Conservation (phyloP, 371 early-diverging fungal genomes). For the Mucor velutinosus region DNA sequence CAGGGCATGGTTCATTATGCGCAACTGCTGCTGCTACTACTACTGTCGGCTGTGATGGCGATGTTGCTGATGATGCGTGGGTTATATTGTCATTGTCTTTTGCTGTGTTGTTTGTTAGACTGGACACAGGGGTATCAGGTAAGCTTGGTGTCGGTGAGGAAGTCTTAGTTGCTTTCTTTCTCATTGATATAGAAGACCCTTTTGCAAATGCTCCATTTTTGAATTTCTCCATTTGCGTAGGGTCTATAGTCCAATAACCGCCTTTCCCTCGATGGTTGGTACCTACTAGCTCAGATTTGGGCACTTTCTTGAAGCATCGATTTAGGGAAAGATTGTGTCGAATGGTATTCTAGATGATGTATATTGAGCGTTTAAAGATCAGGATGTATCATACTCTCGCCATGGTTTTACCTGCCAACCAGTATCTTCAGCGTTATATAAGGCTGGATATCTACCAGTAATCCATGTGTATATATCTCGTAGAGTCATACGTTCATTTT, state of each 20-base stretch:
- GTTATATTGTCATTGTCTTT: not conserved
- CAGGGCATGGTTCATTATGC: slow-evolving; percentile 12
- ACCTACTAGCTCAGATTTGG: slow-evolving; percentile 58
- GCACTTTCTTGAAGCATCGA: slow-evolving; percentile 71
- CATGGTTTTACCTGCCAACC: slow-evolving; percentile 64
- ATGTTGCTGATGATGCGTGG: not conserved
- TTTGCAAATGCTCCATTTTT: slow-evolving; percentile 37
- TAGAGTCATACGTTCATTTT: slow-evolving; percentile 64
- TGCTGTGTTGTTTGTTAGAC: not conserved
- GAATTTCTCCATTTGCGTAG: slow-evolving; percentile 34
- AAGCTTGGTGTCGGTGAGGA: slow-evolving; percentile 1
- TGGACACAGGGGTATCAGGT: slow-evolving; percentile 11
- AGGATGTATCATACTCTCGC: not conserved
- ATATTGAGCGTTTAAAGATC: not conserved
- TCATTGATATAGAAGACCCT: slow-evolving; percentile 25
- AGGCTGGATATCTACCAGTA: slow-evolving; percentile 65
- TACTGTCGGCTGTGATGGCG: not conserved
- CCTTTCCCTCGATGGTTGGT: slow-evolving; percentile 44
- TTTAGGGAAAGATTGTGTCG: slow-evolving; percentile 83
- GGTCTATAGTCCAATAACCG: slow-evolving; percentile 63
- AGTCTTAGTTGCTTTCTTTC: slow-evolving; percentile 6
- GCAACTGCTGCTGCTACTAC: not conserved
- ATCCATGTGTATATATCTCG: slow-evolving; percentile 79
- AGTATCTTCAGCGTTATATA: slow-evolving; percentile 66
- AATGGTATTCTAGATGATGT: slow-evolving; percentile 65